Conservation (phyloP, 768 basidiomycete species). For the Lentinula guzmanii region DNA sequence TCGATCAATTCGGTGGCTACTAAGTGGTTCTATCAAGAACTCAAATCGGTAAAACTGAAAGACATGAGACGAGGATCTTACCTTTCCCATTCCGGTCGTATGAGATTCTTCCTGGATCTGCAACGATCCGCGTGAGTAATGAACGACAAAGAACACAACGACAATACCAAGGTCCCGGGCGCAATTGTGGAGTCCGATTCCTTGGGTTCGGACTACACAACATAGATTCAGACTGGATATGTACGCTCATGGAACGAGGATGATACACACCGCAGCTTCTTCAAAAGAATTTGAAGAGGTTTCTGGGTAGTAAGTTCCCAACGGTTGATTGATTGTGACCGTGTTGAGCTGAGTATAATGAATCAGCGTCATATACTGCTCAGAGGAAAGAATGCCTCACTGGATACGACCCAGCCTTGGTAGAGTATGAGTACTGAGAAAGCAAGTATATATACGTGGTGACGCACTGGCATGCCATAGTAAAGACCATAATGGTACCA, state of each 20-base stretch:
- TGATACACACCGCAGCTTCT: background rate
- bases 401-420: background rate
- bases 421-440: no score
- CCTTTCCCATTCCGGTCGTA: background rate
- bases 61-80: background rate
- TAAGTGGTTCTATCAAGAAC: background rate
- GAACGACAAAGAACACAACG: background rate
- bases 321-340: background rate
- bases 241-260: background rate
- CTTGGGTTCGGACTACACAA: background rate
- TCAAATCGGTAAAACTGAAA: no score
- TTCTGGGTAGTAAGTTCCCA: background rate
- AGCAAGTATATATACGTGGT: background rate
- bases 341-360: background rate
- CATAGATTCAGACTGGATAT: background rate
- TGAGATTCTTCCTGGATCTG: background rate
- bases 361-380: no score
- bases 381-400: background rate
- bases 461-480: background rate
- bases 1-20: background rate
- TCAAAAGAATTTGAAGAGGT: background rate
- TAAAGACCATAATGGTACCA: background rate
- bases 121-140: background rate
- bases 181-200: background rate
- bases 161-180: background rate